Evolutionary conservation across 441 rosid genomes (phyloP).

Genomic region (Bruguiera hainesii): DNA sequence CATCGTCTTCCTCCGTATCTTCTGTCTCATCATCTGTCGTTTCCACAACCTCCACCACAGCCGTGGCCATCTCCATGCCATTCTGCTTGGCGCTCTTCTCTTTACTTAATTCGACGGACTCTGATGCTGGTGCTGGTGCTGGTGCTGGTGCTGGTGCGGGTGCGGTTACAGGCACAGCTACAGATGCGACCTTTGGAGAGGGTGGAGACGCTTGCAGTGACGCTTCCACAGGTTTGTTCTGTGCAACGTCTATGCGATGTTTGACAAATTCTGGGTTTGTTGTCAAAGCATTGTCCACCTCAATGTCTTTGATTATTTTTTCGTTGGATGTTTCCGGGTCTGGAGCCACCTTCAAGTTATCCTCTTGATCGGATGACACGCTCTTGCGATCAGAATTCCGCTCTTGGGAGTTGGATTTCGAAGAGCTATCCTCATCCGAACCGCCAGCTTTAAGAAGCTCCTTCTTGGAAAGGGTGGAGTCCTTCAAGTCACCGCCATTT

Average conservation of each 20-base stretch:
- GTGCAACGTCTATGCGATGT: no score
- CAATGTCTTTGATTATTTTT: neutral
- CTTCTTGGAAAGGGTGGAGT: conserved; percentile 38
- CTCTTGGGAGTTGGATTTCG: neutral
- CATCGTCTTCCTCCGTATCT: conserved; percentile 19
- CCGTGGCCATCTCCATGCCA: neutral
- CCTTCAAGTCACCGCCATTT: neutral
- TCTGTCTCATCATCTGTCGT: neutral
- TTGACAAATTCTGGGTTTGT: neutral
- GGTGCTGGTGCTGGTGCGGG: conserved; percentile 1
- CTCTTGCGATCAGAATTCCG: conserved; percentile 19
- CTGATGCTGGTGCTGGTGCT: neutral
- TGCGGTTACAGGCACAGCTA: conserved; percentile 19
- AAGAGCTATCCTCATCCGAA: conserved; percentile 28
- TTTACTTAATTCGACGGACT: neutral
- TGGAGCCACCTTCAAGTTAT: conserved; percentile 18
- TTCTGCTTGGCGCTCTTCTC: neutral
- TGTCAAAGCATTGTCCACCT: neutral
- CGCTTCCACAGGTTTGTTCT: neutral
- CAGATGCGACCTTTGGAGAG: conserved; percentile 9
- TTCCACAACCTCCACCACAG: neutral
- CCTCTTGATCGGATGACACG: conserved; percentile 21
- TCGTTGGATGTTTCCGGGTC: neutral
- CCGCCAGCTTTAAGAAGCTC: conserved; percentile 43
- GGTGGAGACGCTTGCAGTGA: neutral